Base-by-base conservation (phyloP, 1,284 basidiomycete genomes). In the Rhizoctonia solani region DNA sequence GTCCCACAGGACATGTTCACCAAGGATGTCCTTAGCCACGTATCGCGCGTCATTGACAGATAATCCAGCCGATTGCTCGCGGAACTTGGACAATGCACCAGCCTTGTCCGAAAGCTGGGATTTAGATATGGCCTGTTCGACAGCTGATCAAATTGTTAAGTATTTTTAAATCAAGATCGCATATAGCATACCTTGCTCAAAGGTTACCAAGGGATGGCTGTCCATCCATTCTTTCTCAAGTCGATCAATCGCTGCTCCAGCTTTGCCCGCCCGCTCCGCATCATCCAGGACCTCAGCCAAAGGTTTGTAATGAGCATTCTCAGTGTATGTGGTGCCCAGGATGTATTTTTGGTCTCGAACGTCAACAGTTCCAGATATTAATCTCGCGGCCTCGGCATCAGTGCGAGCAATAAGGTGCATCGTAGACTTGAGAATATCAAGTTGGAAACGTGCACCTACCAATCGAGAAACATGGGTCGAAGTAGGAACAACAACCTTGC, bases 361-460 rank as follows among this genome's bases (percentile, higher is more conserved):
- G 74, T 97, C 95, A 49, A 95, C 83, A 68, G 89, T 93, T 25
- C 88, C 89, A 16, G 90, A 90, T 72, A 97, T 83, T 50, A 96
- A 85, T 76, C 87, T 91, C 50, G 86, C 92, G n/a, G 88, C 89
- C 78, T 96, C 93, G 9, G 93, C 89, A 76, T 97, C 95, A 2
- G 95, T 96, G 66, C 94, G 88, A 8, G 93, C 92, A 71, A 97
- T 93, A 69, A 94, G 78, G 46, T 95, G 84, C 85, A 94, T 94
- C 16, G 92, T 89, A 58, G 89, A 88, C 74, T 92, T 89, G 71
- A 96, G 82, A 68, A 96, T 80, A 77, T 96, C 93, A 71, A 92
- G 86, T 77, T 94, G 92, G 81, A 95, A 93, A 29, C 93, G 89
- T 32, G 90, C 82, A 13, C 92, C 85, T 71, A 93, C 82, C 66